phyloP scores from a whole-genome alignment of 1,284 basidiomycete genomes.

The Moniliella sp. region DNA sequence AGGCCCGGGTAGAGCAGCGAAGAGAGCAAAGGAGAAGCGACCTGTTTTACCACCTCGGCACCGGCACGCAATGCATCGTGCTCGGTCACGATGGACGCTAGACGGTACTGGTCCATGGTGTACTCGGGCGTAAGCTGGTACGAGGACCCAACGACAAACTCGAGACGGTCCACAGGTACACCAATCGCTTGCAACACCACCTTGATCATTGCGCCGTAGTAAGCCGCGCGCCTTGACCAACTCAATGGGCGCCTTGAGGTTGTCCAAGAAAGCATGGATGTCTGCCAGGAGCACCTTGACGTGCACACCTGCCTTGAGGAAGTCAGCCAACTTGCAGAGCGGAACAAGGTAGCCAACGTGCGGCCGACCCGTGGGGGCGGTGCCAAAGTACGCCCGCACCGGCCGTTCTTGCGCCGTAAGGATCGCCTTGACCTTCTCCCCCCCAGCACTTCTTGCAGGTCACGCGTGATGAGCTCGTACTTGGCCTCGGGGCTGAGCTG shows the following conservation, averaged over 20 bases:
- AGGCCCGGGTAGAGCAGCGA: conserved; percentile 85
- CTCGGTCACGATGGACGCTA: conserved; percentile 70
- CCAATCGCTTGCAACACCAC: conserved; percentile 70
- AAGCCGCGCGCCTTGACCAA: conserved; percentile 74
- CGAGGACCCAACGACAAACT: conserved; percentile 65
- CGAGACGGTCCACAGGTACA: conserved; percentile 52
- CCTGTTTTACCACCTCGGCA: conserved; percentile 97
- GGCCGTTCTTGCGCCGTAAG: conserved; percentile 43
- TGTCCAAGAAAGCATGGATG: conserved; percentile 91
- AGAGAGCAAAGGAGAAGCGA: conserved; percentile 68
- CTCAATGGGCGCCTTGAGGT: conserved; percentile 86
- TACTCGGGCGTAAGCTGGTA: conserved; percentile 82
- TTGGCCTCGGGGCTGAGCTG: conserved; percentile 41
- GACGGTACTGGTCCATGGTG: conserved; percentile 79
- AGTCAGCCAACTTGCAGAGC: conserved; percentile 86
- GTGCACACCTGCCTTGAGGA: conserved; percentile 71
- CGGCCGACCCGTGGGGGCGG: conserved; percentile 71
- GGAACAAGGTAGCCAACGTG: conserved; percentile 95
- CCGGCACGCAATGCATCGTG: conserved; percentile 95
- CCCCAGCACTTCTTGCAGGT: conserved; percentile 69
- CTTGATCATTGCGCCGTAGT: conserved; percentile 64
- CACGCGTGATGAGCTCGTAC: conserved; percentile 64
- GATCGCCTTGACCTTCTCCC: conserved; percentile 59
- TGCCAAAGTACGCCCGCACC: conserved; percentile 42
- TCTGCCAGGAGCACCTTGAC: conserved; percentile 86